Evolutionary conservation across 208 protist species (phyloP), one percentile per base, ranked within the genome.

Genomic region (Leishmania guyanensis): DNA sequence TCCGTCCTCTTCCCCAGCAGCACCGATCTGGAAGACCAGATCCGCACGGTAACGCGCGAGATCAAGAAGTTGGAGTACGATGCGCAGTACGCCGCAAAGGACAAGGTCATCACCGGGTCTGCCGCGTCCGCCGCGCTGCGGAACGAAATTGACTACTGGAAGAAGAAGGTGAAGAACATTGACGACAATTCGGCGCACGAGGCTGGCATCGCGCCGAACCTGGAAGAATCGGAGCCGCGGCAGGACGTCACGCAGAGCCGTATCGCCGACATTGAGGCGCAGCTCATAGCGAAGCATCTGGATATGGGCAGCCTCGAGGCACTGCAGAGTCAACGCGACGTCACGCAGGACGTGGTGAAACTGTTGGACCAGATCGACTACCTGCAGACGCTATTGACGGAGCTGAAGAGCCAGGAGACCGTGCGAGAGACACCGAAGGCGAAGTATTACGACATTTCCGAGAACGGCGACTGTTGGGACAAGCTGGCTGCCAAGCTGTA

Each of bases 11-110:
- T 97, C 77, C 94, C 94, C 20, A 90, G 86, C 71, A 86, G 94
- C 70, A 69, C 81, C 16, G 92, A 93, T 60, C 54, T 96, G 62
- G 84, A 84, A 68, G 81, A 93, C 29, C 90, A 86, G 62, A 89
- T 97, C 39, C 77, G 82, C 54, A 79, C 83, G 65, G 85, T 97
- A 16, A 92, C 94, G 68, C 88, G 88, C 39, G 92, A 97, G 79
- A 82, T 97, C 54, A 88, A 89, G 66, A 90, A 92, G 81, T 77
- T 95, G 26, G 92, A 96, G 88, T 97, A 97, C 84, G 92, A 96
- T n/a, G 86, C 86, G 64, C 89, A 94, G 89, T 96, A 95, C 86
- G 91, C 90, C 17, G 81, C 76, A 10, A 95, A 94, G 87, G 94
- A 97, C 83, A 91, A 90, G 73, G 94, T 97, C 17, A 81, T 78